Evolutionary conservation across 2,329 filamentous ascomycete genomes (phyloP).

Genomic region (Alternaria postmessia): DNA sequence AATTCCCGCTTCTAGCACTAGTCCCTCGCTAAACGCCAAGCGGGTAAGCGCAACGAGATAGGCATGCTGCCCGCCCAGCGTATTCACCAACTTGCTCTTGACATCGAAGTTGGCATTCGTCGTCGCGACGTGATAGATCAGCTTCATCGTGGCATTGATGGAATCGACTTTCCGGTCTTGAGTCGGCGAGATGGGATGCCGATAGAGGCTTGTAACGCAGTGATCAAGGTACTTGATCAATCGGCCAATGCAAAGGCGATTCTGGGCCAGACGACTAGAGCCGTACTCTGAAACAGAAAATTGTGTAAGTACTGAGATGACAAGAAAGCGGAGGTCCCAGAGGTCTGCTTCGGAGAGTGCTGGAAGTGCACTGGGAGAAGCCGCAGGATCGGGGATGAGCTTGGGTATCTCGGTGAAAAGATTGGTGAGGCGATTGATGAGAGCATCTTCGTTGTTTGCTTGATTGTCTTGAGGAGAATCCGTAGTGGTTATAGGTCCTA

Average conservation of each 20-base stretch:
- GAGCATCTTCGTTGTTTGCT: conserved; percentile 51
- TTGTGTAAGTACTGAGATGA: conserved; percentile 59
- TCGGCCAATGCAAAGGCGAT: conserved; percentile 75
- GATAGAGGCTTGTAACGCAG: conserved; percentile 69
- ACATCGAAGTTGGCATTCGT: conserved; percentile 72
- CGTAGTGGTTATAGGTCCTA: conserved; percentile 70
- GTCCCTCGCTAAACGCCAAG: conserved; percentile 83
- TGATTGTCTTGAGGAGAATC: conserved; percentile 50
- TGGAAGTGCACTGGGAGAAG: background rate
- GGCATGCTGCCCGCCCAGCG: conserved; percentile 78
- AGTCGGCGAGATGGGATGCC: conserved; percentile 34
- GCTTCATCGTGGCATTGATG: conserved; percentile 67
- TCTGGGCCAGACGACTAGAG: conserved; percentile 69
- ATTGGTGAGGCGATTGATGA: conserved; percentile 70
- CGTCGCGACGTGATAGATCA: conserved; percentile 68
- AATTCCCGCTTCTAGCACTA: conserved; percentile 78
- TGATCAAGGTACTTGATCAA: conserved; percentile 79
- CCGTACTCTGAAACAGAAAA: conserved; percentile 70
- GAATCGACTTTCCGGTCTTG: conserved; percentile 56
- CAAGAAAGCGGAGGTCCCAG: conserved; percentile 57
- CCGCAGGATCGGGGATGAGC: conserved; percentile 34
- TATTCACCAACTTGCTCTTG: conserved; percentile 72
- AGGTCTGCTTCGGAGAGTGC: conserved; percentile 45
- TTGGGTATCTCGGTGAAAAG: conserved; percentile 67
- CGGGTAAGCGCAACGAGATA: conserved; percentile 82